phyloP scores from a whole-genome alignment of 1,284 basidiomycete genomes.

The Ceratobasidium sp. region DNA sequence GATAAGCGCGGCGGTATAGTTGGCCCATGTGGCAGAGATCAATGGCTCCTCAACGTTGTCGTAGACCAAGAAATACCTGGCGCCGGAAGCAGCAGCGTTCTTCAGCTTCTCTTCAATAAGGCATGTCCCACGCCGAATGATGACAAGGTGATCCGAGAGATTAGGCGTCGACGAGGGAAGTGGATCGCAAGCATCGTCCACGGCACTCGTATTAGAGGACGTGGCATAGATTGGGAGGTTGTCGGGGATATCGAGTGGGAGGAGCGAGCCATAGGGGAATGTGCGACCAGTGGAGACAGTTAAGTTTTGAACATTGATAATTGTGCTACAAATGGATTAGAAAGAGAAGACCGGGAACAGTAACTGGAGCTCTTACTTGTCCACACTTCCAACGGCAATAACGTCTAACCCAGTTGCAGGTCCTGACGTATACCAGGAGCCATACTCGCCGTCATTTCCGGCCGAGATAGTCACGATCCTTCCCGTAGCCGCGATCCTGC shows the following conservation, averaged over 20 bases:
- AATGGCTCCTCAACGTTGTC: slow-evolving; percentile 40
- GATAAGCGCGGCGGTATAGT: slow-evolving; percentile 47
- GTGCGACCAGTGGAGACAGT: slow-evolving; percentile 29
- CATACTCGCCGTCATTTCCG: slow-evolving; percentile 50
- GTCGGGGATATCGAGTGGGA: slow-evolving; percentile 46
- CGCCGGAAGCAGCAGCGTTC: slow-evolving; percentile 68
- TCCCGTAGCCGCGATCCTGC: slow-evolving; percentile 56
- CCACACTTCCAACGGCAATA: slow-evolving; percentile 49
- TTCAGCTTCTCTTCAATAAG: slow-evolving; percentile 65
- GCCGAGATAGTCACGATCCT: slow-evolving; percentile 53
- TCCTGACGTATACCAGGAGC: slow-evolving; percentile 46
- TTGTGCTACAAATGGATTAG: slow-evolving; percentile 19
- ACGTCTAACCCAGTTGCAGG: slow-evolving; percentile 48
- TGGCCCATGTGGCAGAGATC: slow-evolving; percentile 28
- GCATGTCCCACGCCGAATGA: slow-evolving; percentile 69
- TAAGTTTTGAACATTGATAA: slow-evolving; percentile 39
- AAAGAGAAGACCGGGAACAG: background rate
- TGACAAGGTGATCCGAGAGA: slow-evolving; percentile 64
- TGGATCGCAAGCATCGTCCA: slow-evolving; percentile 69
- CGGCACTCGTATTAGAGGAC: slow-evolving; percentile 54
- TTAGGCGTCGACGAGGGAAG: slow-evolving; percentile 69
- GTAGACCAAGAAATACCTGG: slow-evolving; percentile 65
- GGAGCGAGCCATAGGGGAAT: slow-evolving; percentile 50
- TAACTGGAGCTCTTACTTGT: slow-evolving; percentile 44
- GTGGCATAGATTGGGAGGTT: slow-evolving; percentile 53